Base-by-base conservation (phyloP, 2,329 filamentous ascomycete genomes). In the Westerdykella aurantiaca region DNA sequence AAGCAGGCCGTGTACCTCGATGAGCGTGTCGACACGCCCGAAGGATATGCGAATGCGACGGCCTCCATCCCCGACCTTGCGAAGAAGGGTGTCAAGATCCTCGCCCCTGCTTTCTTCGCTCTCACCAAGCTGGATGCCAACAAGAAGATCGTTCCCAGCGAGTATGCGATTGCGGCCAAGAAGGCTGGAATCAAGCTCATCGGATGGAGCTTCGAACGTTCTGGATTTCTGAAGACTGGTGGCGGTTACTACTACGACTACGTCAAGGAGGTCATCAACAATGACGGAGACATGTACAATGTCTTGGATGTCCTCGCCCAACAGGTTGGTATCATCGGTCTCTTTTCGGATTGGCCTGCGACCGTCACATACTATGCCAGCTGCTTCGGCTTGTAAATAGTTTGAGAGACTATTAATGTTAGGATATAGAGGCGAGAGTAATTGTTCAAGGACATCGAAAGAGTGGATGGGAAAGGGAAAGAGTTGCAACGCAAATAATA, bases 291-390 rank as follows among this genome's bases (percentile, higher is more conserved):
- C 48, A 75, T 65, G 56, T 86, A 78, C 57, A 77, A 73, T 21
- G 71, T 86, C n/a, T 60, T 87, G 31, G 77, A 87, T 52, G 80
- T 84, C 1, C 67, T 88, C 46, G 77, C 72, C 2, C 70, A 74
- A 50, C 67, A 86, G 53, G 77, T 86, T 9, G 76, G 77, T 1
- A 77, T 84, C 12, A 64, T 69, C 23, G 81, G 73, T 4, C 73
- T 87, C 48, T 87, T 87, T 55, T 76, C 77, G 4, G 84, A 87
- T 61, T 87, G 83, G 84, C 77, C 78, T 13, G 78, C 80, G 10
- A 84, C 82, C 0, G 76, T 80, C 6, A 84, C 81, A 0, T 86
- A 83, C 52, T 87, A 85, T 64, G 83, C 82, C 50, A 87, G 85
- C 56, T 87, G 83, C 67, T 80, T 86, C 51, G 76, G 69, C 1